Percentiles rank a stretch among this genome's conserved stretches.
These are phyloP conservation scores for Sclerotiophoma versabilis DNA, from an alignment of 2,329 filamentous ascomycete genomes.

Conservation along the genomic window DNA sequence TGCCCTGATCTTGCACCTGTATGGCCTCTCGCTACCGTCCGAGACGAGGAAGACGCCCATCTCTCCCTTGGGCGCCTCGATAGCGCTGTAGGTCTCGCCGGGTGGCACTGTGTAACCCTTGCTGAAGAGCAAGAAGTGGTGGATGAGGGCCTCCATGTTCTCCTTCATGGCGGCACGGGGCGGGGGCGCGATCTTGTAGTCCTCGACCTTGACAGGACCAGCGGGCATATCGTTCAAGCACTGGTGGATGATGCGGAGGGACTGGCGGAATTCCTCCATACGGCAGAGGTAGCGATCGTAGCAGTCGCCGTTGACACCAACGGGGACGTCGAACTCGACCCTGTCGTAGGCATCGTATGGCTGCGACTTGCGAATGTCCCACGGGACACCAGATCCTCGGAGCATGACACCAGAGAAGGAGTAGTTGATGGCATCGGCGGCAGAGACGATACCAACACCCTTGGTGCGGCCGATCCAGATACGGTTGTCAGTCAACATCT, in stretches of 20 bases:
- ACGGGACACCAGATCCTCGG: conserved; percentile 92
- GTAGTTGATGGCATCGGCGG: conserved; percentile 94
- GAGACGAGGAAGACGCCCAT: conserved; percentile 98
- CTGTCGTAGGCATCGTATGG: conserved; percentile 98
- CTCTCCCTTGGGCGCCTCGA: conserved; percentile 99
- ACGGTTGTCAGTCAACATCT: conserved; percentile 98
- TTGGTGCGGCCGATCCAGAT: conserved; percentile 97
- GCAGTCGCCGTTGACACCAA: conserved; percentile 96
- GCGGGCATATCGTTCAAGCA: conserved; percentile 99
- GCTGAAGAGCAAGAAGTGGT: conserved; percentile 98
- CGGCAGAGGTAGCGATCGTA: conserved; percentile 99
- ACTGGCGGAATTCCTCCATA: conserved; percentile 99
- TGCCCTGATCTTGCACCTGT: conserved; percentile 96
- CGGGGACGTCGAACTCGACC: conserved; percentile 97
- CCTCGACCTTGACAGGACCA: conserved; percentile 92
- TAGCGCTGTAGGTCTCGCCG: conserved; percentile 96
- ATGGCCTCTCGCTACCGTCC: conserved; percentile 91
- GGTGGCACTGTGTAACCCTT: conserved; percentile 98
- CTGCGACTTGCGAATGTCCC: conserved; percentile 94
- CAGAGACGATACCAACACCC: conserved; percentile 88
- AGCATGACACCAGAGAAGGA: conserved; percentile 98
- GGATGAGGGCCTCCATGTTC: conserved; percentile 99
- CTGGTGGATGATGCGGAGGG: conserved; percentile 96
- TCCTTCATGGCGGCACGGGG: conserved; percentile 99
- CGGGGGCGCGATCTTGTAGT: conserved; percentile 97